Percentiles rank a stretch among this genome's conserved stretches.
Evolutionary conservation across 148 eudicot species (phyloP).

Genomic region (Agrostemma githago): DNA sequence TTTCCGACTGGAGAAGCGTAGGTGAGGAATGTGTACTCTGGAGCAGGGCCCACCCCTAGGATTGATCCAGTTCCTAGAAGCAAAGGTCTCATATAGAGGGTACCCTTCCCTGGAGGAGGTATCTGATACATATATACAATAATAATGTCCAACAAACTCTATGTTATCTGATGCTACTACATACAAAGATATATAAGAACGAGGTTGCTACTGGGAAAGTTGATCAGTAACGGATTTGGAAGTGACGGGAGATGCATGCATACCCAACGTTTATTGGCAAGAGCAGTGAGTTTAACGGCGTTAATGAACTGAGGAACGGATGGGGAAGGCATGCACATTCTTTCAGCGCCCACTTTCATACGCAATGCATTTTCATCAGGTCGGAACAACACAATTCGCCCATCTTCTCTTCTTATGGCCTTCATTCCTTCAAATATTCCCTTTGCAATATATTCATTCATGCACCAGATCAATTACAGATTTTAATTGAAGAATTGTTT

Average conservation of each 20-base stretch:
- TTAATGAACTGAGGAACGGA: slow-evolving; percentile 39
- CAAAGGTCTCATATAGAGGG: slow-evolving; percentile 84
- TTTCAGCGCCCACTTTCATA: slow-evolving; percentile 40
- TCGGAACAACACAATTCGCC: slow-evolving; percentile 30
- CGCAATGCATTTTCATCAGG: slow-evolving; percentile 44
- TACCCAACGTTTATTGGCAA: slow-evolving; percentile 53
- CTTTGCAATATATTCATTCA: slow-evolving; percentile 11
- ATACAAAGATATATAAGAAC: no score
- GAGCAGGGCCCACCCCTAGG: slow-evolving; percentile 74
- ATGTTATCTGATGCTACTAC: neutral
- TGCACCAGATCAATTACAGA: neutral
- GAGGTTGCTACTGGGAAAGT: no score
- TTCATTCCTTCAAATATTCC: slow-evolving; percentile 50
- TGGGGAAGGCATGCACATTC: slow-evolving; percentile 56
- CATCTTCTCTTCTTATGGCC: slow-evolving; percentile 37
- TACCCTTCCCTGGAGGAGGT: slow-evolving; percentile 92
- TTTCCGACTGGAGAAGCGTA: slow-evolving; percentile 90
- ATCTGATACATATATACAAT: slow-evolving; percentile 40
- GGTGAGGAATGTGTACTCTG: slow-evolving; percentile 77
- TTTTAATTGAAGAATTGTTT: no score
- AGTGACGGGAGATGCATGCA: neutral
- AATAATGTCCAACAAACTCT: neutral
- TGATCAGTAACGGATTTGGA: no score
- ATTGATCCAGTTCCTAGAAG: slow-evolving; percentile 80
- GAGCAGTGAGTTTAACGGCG: slow-evolving; percentile 40